Conservation (phyloP, 495 filamentous ascomycete genomes). For the Peziza echinospora region DNA sequence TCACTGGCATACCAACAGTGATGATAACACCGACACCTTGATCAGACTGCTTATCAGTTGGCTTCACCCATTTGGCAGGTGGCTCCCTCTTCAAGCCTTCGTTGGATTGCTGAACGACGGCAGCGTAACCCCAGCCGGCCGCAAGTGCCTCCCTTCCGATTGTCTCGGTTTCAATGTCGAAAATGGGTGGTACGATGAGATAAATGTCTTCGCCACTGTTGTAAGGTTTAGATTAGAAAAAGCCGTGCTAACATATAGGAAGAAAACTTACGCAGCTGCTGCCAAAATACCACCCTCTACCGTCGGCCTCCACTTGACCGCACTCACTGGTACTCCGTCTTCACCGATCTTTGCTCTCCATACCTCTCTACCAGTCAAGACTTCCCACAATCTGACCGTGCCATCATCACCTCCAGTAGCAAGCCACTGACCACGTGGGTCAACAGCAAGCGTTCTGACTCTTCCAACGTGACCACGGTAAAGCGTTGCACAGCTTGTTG, state of each 20-base stretch:
- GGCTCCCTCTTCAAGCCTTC: constrained; percentile 43
- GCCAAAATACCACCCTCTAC: constrained; percentile 62
- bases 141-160: constrained; percentile 55
- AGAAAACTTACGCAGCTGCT: constrained; percentile 34
- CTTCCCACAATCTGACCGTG: constrained; percentile 75
- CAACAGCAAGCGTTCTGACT: constrained; percentile 59
- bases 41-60: constrained; percentile 47
- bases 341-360: constrained; percentile 63
- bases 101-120: constrained; percentile 31
- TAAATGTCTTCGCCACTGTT: constrained; percentile 52
- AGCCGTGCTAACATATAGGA: not conserved
- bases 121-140: constrained; percentile 75
- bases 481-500: constrained; percentile 60
- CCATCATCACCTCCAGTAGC: constrained; percentile 92
- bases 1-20: constrained; percentile 61
- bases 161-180: constrained; percentile 48
- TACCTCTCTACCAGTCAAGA: constrained; percentile 64
- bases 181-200: constrained; percentile 54
- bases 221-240: not conserved
- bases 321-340: constrained; percentile 55
- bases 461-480: constrained; percentile 77
- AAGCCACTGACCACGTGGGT: constrained; percentile 53
- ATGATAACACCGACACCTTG: constrained; percentile 50
- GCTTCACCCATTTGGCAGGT: constrained; percentile 63
- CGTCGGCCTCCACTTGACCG: constrained; percentile 73